phyloP scores from a whole-genome alignment of 192 early-diverging fungal genomes.

The Fimicolochytrium jonesii region DNA sequence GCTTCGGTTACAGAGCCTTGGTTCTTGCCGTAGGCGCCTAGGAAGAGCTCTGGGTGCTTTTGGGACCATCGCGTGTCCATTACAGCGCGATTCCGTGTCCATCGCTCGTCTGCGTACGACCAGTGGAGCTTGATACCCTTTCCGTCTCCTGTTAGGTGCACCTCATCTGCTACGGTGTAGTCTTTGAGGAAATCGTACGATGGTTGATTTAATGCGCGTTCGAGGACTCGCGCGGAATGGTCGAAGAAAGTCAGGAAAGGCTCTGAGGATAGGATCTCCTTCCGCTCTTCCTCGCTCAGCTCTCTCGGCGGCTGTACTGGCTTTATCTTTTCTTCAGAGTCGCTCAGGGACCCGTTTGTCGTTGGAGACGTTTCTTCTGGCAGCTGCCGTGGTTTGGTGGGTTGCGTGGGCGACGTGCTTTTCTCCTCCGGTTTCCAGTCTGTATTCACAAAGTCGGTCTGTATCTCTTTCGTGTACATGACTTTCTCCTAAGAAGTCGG shows the following conservation, averaged over 20 bases:
- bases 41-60: conserved; percentile 84
- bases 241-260: conserved; percentile 88
- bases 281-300: conserved; percentile 81
- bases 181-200: conserved; percentile 93
- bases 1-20: conserved; percentile 79
- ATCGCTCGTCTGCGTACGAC: conserved; percentile 77
- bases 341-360: conserved; percentile 63
- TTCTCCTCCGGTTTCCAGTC: no score
- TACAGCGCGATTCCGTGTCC: conserved; percentile 83
- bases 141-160: no score
- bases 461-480: conserved; percentile 80
- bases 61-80: conserved; percentile 89
- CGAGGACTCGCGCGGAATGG: conserved; percentile 78
- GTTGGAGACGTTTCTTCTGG: conserved; percentile 29
- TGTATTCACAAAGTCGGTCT: no score
- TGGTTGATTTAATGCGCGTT: conserved; percentile 72
- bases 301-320: conserved; percentile 34
- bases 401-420: conserved; percentile 14
- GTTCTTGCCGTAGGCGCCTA: conserved; percentile 92
- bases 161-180: conserved; percentile 59
- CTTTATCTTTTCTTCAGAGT: conserved; percentile 10
- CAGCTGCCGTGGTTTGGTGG: conserved; percentile 33
- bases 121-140: conserved; percentile 65
- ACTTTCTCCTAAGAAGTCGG: conserved; percentile 82
- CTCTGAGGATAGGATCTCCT: conserved; percentile 66